These are phyloP conservation scores for Ogataea methanolica DNA, from an alignment of 805 yeast species.

Conservation along the genomic window DNA sequence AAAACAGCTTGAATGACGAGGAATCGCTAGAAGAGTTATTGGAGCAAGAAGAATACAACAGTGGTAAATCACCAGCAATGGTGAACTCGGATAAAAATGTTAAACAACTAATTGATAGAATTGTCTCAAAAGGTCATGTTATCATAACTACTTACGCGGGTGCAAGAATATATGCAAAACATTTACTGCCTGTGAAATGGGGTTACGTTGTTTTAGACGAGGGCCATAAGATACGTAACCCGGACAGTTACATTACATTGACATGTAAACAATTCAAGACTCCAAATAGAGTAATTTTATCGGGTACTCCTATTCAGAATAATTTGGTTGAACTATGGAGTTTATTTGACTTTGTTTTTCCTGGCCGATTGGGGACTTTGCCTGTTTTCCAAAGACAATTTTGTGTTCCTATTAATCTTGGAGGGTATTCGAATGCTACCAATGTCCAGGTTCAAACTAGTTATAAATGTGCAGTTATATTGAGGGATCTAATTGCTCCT, in stretches of 20 bases:
- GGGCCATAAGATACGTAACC: conserved; percentile 95
- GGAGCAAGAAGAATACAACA: conserved; percentile 32
- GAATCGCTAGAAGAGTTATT: conserved; percentile 44
- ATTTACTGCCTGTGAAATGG: conserved; percentile 76
- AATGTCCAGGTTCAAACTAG: conserved; percentile 96
- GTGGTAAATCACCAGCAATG: conserved; percentile 22
- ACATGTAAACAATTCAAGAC: conserved; percentile 82
- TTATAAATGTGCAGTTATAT: conserved; percentile 88
- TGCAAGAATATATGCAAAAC: conserved; percentile 38
- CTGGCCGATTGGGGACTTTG: conserved; percentile 89
- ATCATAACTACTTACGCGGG: conserved; percentile 84
- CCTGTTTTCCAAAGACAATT: conserved; percentile 94
- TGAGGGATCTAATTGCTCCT: conserved; percentile 86
- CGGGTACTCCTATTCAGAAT: conserved; percentile 97
- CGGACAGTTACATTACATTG: conserved; percentile 82
- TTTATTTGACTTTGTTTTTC: conserved; percentile 89
- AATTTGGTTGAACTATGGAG: conserved; percentile 92
- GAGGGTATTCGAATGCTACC: conserved; percentile 98
- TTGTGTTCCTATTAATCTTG: conserved; percentile 86
- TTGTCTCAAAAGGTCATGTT: conserved; percentile 71
- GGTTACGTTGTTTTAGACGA: conserved; percentile 90
- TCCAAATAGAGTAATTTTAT: conserved; percentile 77
- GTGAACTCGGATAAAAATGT: conserved; percentile 27
- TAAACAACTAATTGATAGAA: conserved; percentile 47
- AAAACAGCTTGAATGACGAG: conserved; percentile 41